A percentile compares a stretch with the other conserved stretches of the same genome.
Evolutionary conservation across 2,329 filamentous ascomycete genomes (phyloP).

Genomic region (Coniochaeta pulveracea): DNA sequence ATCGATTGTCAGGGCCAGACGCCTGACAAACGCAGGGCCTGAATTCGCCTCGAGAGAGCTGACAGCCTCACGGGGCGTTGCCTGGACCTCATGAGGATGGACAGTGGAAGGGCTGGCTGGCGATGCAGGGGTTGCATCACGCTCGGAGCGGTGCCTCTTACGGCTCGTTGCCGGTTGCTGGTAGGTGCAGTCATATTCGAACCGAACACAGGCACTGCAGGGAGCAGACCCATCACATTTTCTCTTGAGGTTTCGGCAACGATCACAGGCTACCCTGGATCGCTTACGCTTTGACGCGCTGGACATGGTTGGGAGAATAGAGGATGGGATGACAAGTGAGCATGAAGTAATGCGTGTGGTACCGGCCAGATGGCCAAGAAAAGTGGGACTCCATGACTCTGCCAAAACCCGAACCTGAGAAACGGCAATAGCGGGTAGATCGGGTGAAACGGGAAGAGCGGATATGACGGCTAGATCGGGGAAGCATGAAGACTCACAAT

Average conservation of each 20-base stretch:
- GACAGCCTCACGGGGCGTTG: constrained; percentile 15
- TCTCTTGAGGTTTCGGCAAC: constrained; percentile 43
- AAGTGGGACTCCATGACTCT: too few species aligned
- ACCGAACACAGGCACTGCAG: constrained; percentile 39
- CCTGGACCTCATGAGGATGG: constrained; percentile 3
- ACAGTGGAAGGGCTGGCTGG: constrained; percentile 1
- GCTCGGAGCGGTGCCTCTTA: constrained; percentile 2
- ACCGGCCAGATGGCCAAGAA: too few species aligned
- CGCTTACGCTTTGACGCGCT: constrained; percentile 13
- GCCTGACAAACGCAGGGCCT: constrained; percentile 41
- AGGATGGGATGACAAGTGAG: not conserved
- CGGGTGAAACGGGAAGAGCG: not conserved
- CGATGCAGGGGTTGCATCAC: constrained; percentile 3
- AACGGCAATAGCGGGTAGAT: not conserved
- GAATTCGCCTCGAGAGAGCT: constrained; percentile 44
- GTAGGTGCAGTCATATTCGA: constrained; percentile 41
- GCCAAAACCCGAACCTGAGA: too few species aligned
- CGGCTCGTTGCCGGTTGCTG: constrained; percentile 14
- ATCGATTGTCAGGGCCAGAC: constrained; percentile 39
- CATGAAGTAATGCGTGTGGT: too few species aligned
- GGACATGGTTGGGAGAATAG: not conserved
- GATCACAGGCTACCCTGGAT: constrained; percentile 33
- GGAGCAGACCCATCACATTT: constrained; percentile 42
- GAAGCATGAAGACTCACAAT: not conserved
- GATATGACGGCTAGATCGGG: constrained; percentile 1